Conservation (phyloP, 2,329 filamentous ascomycete genomes). For the Xylariaceae sp. region DNA sequence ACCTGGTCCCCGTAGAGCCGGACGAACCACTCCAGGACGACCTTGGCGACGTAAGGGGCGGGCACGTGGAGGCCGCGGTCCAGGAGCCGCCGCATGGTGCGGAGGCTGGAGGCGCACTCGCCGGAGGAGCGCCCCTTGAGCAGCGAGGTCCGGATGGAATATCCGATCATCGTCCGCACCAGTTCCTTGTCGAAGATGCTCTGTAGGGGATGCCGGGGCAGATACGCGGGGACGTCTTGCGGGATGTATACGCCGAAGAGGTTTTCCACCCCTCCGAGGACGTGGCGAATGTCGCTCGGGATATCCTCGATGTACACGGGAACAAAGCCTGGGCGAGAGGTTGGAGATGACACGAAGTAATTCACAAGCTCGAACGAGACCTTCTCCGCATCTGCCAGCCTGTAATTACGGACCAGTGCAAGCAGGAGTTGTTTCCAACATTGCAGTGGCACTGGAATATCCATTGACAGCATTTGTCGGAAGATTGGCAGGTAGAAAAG, state of each 20-base stretch:
- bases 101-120: no score
- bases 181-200: constrained; percentile 35
- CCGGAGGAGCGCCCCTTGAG: no score
- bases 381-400: constrained; percentile 37
- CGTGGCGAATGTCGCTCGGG: constrained; percentile 23
- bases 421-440: constrained; percentile 38
- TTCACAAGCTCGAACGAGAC: constrained; percentile 36
- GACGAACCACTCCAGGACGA: constrained; percentile 23
- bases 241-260: constrained; percentile 30
- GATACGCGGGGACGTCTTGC: constrained; percentile 31
- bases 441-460: constrained; percentile 31
- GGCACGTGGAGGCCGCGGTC: constrained; percentile 24
- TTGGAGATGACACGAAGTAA: constrained; percentile 24
- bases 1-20: constrained; percentile 25
- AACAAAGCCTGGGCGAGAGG: constrained; percentile 27
- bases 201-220: constrained; percentile 37
- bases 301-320: constrained; percentile 38
- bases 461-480: constrained; percentile 29
- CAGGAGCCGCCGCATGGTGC: constrained; percentile 26
- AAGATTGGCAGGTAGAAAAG: constrained; percentile 29
- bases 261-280: constrained; percentile 25
- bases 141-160: constrained; percentile 35
- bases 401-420: constrained; percentile 35
- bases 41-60: constrained; percentile 14
- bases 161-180: constrained; percentile 34